A percentile compares a stretch with the other conserved stretches of the same genome.
Conservation (phyloP, 257 asterid species). For the Cordia subcordata region DNA sequence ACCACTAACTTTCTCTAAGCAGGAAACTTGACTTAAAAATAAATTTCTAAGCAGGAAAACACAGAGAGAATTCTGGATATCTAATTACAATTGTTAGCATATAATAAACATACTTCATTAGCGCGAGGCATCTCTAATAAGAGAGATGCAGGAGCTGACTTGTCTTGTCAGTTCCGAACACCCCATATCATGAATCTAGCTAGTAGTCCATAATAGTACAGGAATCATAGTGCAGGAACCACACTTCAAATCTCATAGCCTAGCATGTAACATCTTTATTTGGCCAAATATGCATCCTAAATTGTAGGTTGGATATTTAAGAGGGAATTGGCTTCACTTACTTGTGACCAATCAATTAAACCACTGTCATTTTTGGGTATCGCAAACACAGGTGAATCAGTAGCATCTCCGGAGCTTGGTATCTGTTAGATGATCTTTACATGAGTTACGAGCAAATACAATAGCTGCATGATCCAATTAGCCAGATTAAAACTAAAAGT, state of each 20-base stretch:
- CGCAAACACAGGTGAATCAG: constrained; percentile 58
- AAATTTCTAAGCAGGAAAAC: no score
- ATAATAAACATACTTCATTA: neutral
- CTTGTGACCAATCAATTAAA: constrained; percentile 93
- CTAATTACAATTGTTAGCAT: neutral
- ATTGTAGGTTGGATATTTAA: constrained; percentile 3
- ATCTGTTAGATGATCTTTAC: constrained; percentile 39
- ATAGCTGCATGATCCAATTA: neutral
- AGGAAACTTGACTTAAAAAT: no score
- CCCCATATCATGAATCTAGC: neutral
- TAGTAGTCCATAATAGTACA: neutral
- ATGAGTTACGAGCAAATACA: neutral
- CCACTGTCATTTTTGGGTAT: constrained; percentile 79
- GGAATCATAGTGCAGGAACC: neutral
- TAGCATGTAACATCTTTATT: neutral
- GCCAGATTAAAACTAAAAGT: neutral
- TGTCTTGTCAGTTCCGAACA: neutral
- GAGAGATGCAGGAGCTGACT: neutral
- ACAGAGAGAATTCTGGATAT: no score
- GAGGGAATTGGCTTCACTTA: constrained; percentile 17
- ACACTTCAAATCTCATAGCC: neutral
- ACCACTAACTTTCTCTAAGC: no score
- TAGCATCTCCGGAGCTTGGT: constrained; percentile 59
- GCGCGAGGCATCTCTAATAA: neutral
- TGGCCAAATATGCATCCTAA: constrained; percentile 3